Conservation (phyloP, 129 eudicot species). For the Saussurea involucrata region DNA sequence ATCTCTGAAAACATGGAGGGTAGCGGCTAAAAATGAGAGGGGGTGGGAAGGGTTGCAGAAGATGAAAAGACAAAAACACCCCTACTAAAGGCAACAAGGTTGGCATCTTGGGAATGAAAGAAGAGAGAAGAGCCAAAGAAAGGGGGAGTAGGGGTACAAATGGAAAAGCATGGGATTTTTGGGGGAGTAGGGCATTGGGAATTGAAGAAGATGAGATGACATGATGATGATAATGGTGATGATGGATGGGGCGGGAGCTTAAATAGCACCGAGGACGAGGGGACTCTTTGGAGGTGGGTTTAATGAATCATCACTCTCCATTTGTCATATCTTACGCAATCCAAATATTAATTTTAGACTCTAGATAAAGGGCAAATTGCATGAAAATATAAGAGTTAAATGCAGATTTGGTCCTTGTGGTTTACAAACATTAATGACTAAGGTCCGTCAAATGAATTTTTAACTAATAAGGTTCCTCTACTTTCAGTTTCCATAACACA, state of each 20-base stretch:
- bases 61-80: slow-evolving; percentile 33
- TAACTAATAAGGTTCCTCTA: too few species aligned
- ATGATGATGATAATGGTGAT: slow-evolving; percentile 29
- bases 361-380: too few species aligned
- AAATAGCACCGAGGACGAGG: slow-evolving; percentile 22
- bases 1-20: slow-evolving; percentile 76
- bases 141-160: slow-evolving; percentile 38
- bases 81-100: slow-evolving; percentile 33
- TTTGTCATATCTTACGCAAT: slow-evolving; percentile 22
- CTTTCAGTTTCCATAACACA: too few species aligned
- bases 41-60: slow-evolving; percentile 6
- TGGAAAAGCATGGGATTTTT: neutral
- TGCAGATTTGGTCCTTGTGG: too few species aligned
- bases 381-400: too few species aligned
- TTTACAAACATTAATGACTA: too few species aligned
- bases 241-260: slow-evolving; percentile 22
- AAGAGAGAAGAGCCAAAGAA: slow-evolving; percentile 26
- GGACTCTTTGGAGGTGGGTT: slow-evolving; percentile 33
- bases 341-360: too few species aligned
- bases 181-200: slow-evolving; percentile 43
- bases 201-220: slow-evolving; percentile 37
- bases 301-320: slow-evolving; percentile 27
- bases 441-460: too few species aligned
- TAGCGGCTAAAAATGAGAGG: slow-evolving; percentile 40
- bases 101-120: slow-evolving; percentile 64